Evolutionary conservation across 2,329 filamentous ascomycete species (phyloP).

Genomic region (Didymella exigua): DNA sequence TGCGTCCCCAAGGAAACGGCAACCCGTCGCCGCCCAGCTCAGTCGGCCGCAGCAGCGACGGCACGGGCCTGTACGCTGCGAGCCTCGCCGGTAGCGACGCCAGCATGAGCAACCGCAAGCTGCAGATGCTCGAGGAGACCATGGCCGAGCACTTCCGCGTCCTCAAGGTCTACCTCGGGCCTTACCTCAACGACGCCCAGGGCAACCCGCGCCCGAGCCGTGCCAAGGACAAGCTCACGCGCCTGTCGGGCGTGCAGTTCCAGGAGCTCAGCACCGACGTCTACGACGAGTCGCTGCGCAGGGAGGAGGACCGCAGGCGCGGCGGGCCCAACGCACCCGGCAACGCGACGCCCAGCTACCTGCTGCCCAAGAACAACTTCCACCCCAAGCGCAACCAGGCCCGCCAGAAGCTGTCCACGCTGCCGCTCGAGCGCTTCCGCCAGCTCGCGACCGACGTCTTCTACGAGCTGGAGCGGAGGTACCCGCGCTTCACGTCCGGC

Average conservation of each 20-base stretch:
- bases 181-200: conserved; percentile 74
- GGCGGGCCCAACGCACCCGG: conserved; percentile 56
- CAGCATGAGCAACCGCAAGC: conserved; percentile 63
- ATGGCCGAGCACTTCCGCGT: conserved; percentile 82
- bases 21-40: conserved; percentile 87
- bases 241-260: conserved; percentile 90
- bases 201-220: conserved; percentile 78
- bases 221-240: conserved; percentile 90
- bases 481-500: conserved; percentile 75
- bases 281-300: conserved; percentile 88
- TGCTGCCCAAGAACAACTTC: conserved; percentile 85
- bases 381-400: conserved; percentile 98
- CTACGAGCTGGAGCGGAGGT: conserved; percentile 88
- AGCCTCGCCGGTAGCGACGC: conserved; percentile 59
- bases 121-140: conserved; percentile 67
- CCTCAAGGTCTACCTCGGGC: conserved; percentile 75
- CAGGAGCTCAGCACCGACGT: conserved; percentile 98
- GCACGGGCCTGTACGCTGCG: conserved; percentile 67
- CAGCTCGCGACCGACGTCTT: conserved; percentile 96
- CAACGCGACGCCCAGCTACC: conserved; percentile 60
- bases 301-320: conserved; percentile 67
- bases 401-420: conserved; percentile 89
- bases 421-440: conserved; percentile 84
- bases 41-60: conserved; percentile 82
- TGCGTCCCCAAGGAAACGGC: conserved; percentile 50